These are phyloP conservation scores for Penicillium maclennaniae DNA, from an alignment of 495 filamentous ascomycete genomes.

Conservation along the genomic window DNA sequence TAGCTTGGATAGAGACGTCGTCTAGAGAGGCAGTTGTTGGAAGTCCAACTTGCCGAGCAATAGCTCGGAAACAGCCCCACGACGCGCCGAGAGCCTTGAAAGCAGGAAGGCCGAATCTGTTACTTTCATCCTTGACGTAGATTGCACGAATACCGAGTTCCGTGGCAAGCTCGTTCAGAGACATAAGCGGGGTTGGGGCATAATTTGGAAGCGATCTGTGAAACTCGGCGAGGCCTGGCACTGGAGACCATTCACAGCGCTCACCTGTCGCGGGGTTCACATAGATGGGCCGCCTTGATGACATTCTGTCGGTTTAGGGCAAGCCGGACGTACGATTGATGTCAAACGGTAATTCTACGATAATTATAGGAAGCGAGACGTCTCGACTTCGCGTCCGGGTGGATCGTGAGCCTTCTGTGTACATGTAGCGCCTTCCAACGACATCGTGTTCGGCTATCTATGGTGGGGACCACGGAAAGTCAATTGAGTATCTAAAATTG, in stretches of 20 bases:
- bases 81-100: slow-evolving; percentile 78
- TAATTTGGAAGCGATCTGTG: slow-evolving; percentile 52
- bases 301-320: slow-evolving; percentile 7
- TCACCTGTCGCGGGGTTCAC: slow-evolving; percentile 27
- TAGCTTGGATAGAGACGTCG: slow-evolving; percentile 36
- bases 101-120: slow-evolving; percentile 59
- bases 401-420: slow-evolving; percentile 3
- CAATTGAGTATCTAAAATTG: not conserved
- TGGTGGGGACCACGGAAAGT: slow-evolving; percentile 3
- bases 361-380: not conserved
- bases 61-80: slow-evolving; percentile 61
- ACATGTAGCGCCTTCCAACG: slow-evolving; percentile 16
- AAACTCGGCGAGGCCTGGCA: slow-evolving; percentile 32
- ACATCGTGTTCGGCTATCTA: slow-evolving; percentile 5
- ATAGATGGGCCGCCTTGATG: slow-evolving; percentile 26
- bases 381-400: too few relatives aligned
- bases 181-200: slow-evolving; percentile 44
- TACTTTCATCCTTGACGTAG: slow-evolving; percentile 57
- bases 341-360: not conserved
- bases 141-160: slow-evolving; percentile 54
- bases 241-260: slow-evolving; percentile 9
- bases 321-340: not conserved
- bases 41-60: slow-evolving; percentile 40
- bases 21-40: slow-evolving; percentile 32
- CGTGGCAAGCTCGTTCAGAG: slow-evolving; percentile 48